Conservation (phyloP, 352 stramenopile species). For the Globisporangium carolinianum region DNA sequence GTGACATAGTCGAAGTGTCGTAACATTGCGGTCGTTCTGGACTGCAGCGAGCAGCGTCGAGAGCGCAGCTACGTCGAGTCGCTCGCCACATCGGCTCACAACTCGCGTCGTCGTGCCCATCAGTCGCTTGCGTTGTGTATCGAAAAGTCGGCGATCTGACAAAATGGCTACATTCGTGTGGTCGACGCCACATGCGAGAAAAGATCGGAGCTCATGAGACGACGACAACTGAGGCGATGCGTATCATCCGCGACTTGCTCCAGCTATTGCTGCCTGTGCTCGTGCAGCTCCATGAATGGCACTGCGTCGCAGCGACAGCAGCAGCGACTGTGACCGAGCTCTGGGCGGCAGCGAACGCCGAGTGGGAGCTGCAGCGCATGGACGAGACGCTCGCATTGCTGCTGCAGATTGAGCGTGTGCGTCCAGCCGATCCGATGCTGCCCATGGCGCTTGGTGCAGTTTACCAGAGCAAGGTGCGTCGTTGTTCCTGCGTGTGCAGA, state of each 20-base stretch:
- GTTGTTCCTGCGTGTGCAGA: neutral
- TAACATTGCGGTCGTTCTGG: conserved; percentile 9
- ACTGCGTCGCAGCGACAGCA: neutral
- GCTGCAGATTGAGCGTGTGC: conserved; percentile 18
- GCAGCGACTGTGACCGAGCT: conserved; percentile 8
- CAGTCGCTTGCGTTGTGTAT: too few relatives aligned
- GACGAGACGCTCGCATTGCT: conserved; percentile 24
- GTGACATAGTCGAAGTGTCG: conserved; percentile 16
- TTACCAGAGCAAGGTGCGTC: conserved; percentile 17
- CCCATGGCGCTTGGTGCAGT: conserved; percentile 23
- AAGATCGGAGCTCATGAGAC: neutral
- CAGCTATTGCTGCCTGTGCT: neutral
- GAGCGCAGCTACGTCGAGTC: conserved; percentile 23
- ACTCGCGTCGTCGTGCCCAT: neutral
- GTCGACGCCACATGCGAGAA: neutral
- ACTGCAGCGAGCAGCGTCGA: conserved; percentile 16
- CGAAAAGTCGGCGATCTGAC: neutral
- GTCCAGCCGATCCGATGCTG: conserved; percentile 15
- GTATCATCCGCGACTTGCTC: neutral
- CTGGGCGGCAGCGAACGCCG: conserved; percentile 20
- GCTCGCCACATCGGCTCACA: conserved; percentile 10
- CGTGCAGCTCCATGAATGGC: neutral
- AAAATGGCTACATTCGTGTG: conserved; percentile 8
- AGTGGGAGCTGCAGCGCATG: conserved; percentile 16
- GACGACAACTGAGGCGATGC: conserved; percentile 1